Conservation (phyloP, 1,284 basidiomycete genomes). For the Cutaneotrichosporon spelunceum region DNA sequence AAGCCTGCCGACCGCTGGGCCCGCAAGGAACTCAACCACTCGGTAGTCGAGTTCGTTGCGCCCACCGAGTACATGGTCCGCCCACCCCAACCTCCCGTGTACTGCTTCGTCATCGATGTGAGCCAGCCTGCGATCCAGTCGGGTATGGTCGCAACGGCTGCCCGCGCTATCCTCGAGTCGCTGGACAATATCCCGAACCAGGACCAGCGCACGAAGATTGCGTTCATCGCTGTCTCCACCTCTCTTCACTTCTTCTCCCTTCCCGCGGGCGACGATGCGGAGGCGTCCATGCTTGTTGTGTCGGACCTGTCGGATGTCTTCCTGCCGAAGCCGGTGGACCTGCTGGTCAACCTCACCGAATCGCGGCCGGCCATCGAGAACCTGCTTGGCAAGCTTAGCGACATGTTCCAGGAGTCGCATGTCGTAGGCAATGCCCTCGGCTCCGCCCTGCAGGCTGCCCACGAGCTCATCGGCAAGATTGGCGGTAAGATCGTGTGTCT, state of each 20-base stretch:
- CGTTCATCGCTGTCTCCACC: slow-evolving; percentile 88
- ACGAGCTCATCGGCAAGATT: slow-evolving; percentile 88
- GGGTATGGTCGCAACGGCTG: slow-evolving; percentile 97
- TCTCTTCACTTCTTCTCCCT: slow-evolving; percentile 97
- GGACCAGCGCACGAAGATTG: slow-evolving; percentile 86
- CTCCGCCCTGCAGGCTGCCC: slow-evolving; percentile 92
- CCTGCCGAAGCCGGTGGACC: slow-evolving; percentile 91
- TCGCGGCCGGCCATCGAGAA: slow-evolving; percentile 75
- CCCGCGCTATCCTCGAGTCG: slow-evolving; percentile 89
- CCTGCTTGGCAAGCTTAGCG: slow-evolving; percentile 76
- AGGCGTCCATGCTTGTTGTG: slow-evolving; percentile 93
- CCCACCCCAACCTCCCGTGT: slow-evolving; percentile 94
- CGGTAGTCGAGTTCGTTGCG: slow-evolving; percentile 93
- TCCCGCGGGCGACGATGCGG: slow-evolving; percentile 66
- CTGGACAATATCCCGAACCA: slow-evolving; percentile 94
- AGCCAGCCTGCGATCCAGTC: slow-evolving; percentile 86
- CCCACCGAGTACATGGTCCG: slow-evolving; percentile 99
- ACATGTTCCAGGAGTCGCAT: slow-evolving; percentile 95
- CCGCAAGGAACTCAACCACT: slow-evolving; percentile 87
- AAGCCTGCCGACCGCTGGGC: slow-evolving; percentile 94
- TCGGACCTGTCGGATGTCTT: slow-evolving; percentile 97
- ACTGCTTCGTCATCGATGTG: slow-evolving; percentile 96
- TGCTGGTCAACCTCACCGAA: slow-evolving; percentile 91
- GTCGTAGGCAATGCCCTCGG: slow-evolving; percentile 90
- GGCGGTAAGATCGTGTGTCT: slow-evolving; percentile 95